Evolutionary conservation across 192 early-diverging fungal species (phyloP), one percentile per base, ranked within the genome.

Genomic region (Coemansia sp.): DNA sequence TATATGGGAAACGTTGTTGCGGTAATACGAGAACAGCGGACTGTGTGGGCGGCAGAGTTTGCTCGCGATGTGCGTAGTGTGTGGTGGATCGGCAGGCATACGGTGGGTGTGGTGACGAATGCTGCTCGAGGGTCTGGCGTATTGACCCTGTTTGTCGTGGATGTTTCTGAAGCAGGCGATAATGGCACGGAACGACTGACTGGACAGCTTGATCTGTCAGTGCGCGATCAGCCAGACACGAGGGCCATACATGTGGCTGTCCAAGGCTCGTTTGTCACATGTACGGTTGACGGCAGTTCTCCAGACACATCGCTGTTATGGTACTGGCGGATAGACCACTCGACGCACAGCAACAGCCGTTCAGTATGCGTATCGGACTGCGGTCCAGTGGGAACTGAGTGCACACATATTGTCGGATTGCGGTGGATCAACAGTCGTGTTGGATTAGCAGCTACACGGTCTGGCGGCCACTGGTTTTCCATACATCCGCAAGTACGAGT

Each of bases 401-500:
- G 37, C 15, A 46, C n/a, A 47, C 40, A 10, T 12, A 57, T 72
- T 2, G 20, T 64, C 5, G 69, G 57, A 15, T 25, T 78, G 38
- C 54, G 63, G 15, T 78, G 75, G 69, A 50, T 62, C 14, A 46
- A 20, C 19, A 25, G 50, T 0, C 58, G 54, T 23, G 26, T 61
- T 4, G 72, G 72, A 5, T 36, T 74, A 19, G 72, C 56, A 2
- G 72, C 57, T 1, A 74, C 72, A 11, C 42, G 44, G 6, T 36
- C 66, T 0, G 49, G 55, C 25, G 60, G 60, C 5, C 71, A 61
- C n/a, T 77, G 74, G 74, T 68, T 77, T 37, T 21, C 53, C 0
- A 19, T 59, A 21, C 26, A 42, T 19, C 22, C 59, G 19, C 54
- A 17, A 31, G 28, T 7, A 38, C 68, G 40, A 23, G 25, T 46